Base-by-base conservation (phyloP, 2,329 filamentous ascomycete species). In the Sodiomyces alkalinus region DNA sequence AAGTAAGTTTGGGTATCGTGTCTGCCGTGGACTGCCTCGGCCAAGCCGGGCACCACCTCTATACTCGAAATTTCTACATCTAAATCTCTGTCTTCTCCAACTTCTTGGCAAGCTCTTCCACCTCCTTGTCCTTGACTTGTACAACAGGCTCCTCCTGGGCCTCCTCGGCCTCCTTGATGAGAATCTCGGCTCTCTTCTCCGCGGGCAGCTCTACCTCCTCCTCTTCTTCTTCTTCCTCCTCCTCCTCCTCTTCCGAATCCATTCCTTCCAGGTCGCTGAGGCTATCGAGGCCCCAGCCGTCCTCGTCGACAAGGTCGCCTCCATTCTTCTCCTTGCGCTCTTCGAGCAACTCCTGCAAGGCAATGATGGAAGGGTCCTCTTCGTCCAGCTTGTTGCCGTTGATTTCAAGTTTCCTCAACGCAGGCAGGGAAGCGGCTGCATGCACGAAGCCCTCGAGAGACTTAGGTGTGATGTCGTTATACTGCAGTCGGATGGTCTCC, bases 331-430 rank as follows among this genome's bases (percentile, higher is more conserved):
- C 80, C 57, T 86, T 86, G 38, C 85, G 74, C 44, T 71, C 67
- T 33, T 82, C 76, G 16, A 94, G 62, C 17, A 90, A 59, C 28
- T 74, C 68, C 39, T 74, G 70, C 25, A 96, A 60, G 14, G 61
- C 62, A 35, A 71, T 55, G 22, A 94, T 65, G 17, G 70, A 70
- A 26, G 69, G 62, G 41, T 96, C 83, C 3, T 92, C 83, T 51
- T 94, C 86, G 7, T 68, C 62, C 43, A 98, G 93, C 48, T 83
- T 90, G 61, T 98, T 98, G 28, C 90, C 90, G 50, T 98, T 96
- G 40, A 98, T 60, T 56, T 96, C 90, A 27, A 98, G 71, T 43
- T 86, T 76, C 56, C 77, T 79, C 39, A 98, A 59, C 9, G 68
- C 68, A 2, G 83, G 85, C 7, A 98, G 65, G 3, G 65, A 63